These are phyloP conservation scores for Colletotrichum scovillei DNA, from an alignment of 2,329 filamentous ascomycete species.

Conservation along the genomic window DNA sequence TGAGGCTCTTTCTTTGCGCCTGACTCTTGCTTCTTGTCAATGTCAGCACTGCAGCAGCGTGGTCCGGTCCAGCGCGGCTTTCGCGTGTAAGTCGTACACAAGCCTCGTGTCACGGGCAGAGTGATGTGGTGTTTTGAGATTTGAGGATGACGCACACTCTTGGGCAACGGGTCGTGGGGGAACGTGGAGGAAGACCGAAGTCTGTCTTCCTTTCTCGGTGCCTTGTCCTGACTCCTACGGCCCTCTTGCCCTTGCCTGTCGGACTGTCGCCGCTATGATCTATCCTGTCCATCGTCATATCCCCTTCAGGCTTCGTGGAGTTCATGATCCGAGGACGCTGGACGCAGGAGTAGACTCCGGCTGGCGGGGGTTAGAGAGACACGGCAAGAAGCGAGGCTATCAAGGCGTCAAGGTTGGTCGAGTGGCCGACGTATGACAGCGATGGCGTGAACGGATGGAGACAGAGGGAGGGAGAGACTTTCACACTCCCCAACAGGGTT, in stretches of 20 bases:
- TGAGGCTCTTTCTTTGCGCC: background rate
- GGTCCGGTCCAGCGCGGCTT: background rate
- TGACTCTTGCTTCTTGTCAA: background rate
- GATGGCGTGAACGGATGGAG: background rate
- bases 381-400: background rate
- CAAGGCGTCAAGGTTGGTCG: background rate
- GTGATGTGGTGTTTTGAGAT: background rate
- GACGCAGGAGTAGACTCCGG: background rate
- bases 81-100: background rate
- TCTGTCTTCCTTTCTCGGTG: background rate
- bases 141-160: background rate
- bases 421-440: background rate
- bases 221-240: background rate
- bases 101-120: background rate
- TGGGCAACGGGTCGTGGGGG: background rate
- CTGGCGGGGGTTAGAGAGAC: background rate
- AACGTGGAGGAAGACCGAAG: background rate
- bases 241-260: background rate
- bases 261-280: too few relatives aligned
- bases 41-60: background rate
- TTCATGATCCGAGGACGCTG: background rate
- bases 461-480: background rate
- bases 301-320: background rate
- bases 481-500: background rate
- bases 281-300: background rate